phyloP scores from a whole-genome alignment of 148 eudicot species.

The Rheum nobile region DNA sequence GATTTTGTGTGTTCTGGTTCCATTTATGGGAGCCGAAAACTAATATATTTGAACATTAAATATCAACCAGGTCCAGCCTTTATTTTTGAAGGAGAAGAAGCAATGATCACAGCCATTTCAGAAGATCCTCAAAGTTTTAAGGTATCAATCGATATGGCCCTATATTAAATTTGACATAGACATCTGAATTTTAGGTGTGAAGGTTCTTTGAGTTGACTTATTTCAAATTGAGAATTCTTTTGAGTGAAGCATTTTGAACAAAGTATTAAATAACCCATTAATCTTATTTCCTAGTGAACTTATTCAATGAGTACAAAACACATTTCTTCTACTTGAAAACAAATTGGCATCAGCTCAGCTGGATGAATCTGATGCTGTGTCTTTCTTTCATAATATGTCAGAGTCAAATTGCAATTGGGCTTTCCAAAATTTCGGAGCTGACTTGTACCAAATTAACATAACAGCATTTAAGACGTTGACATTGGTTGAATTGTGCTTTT shows the following conservation, averaged over 20 bases:
- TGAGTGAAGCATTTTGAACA: background rate
- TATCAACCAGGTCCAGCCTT: conserved; percentile 72
- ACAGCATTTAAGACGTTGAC: background rate
- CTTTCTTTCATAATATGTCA: background rate
- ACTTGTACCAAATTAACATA: background rate
- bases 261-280: background rate
- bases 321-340: background rate
- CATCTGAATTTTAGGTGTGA: background rate
- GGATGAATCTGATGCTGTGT: background rate
- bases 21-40: background rate
- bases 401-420: background rate
- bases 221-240: background rate
- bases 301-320: background rate
- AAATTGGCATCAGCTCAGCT: no score
- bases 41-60: background rate
- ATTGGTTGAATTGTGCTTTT: background rate
- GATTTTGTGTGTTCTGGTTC: background rate
- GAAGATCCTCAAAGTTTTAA: conserved; percentile 68
- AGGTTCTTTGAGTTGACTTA: background rate
- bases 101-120: conserved; percentile 79
- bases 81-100: conserved; percentile 93
- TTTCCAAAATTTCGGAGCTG: background rate
- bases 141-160: conserved; percentile 24
- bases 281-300: background rate
- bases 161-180: background rate